These are phyloP conservation scores for Quambalaria eucalypti DNA, from an alignment of 1,284 basidiomycete genomes.

Conservation along the genomic window DNA sequence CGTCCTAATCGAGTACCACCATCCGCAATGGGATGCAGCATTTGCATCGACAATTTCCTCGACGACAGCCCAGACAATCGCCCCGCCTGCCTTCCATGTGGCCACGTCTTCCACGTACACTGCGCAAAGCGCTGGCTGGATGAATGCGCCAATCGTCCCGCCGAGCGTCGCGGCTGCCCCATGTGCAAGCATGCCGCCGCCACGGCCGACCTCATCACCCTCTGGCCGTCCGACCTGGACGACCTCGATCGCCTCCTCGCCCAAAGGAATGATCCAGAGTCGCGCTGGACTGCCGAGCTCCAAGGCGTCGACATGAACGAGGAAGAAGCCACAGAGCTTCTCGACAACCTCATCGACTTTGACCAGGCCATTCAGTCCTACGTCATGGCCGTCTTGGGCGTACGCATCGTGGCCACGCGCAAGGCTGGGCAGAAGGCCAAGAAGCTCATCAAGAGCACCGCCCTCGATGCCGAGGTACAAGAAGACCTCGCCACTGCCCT, in stretches of 20 bases:
- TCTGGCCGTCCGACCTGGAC: neutral
- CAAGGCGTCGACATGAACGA: neutral
- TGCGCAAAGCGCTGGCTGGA: neutral
- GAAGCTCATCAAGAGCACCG: no score
- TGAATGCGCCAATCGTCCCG: no score
- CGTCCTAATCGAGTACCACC: no score
- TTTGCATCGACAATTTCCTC: conserved; percentile 2
- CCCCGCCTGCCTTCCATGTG: conserved; percentile 5
- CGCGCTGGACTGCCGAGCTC: neutral
- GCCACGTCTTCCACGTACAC: neutral
- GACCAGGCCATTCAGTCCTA: neutral
- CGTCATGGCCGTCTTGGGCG: neutral
- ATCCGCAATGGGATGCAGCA: conserved; percentile 4
- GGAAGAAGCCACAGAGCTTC: neutral
- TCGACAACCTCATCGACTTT: neutral
- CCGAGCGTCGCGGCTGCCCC: no score
- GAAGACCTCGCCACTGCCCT: no score
- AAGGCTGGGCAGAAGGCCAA: neutral
- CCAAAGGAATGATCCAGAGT: neutral
- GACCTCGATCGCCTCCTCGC: neutral
- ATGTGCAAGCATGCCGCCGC: no score
- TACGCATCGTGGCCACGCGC: neutral
- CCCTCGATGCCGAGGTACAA: no score
- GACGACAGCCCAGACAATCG: conserved; percentile 4
- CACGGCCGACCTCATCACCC: neutral